These are phyloP conservation scores for Cinchona pubescens DNA, from an alignment of 257 asterid genomes.

Conservation along the genomic window DNA sequence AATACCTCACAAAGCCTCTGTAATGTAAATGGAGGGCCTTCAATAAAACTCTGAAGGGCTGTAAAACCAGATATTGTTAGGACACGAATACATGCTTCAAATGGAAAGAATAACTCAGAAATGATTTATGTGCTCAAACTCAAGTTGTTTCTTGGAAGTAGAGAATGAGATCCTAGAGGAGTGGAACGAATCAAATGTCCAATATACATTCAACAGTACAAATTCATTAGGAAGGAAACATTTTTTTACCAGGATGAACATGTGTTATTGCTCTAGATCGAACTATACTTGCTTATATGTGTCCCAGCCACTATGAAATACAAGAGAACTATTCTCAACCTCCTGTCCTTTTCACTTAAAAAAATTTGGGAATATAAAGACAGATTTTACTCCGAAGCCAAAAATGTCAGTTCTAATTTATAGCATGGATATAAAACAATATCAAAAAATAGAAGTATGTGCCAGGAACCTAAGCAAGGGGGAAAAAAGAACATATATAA, in stretches of 20 bases:
- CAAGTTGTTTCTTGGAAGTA: no score
- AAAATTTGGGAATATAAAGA: background rate
- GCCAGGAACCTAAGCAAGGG: background rate
- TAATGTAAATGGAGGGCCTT: slow-evolving; percentile 95
- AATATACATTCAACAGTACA: background rate
- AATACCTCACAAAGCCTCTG: slow-evolving; percentile 95
- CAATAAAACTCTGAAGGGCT: slow-evolving; percentile 79
- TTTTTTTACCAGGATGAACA: background rate
- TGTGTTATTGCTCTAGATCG: no score
- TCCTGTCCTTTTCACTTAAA: background rate
- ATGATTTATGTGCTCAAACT: background rate
- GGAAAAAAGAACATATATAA: slow-evolving; percentile 5
- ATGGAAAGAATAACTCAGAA: background rate
- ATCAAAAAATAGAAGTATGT: background rate
- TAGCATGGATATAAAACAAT: background rate
- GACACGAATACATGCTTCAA: background rate
- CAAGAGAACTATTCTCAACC: background rate
- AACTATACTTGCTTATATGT: background rate
- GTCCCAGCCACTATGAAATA: background rate
- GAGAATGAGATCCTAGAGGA: background rate
- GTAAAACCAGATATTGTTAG: slow-evolving; percentile 25
- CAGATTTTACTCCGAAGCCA: background rate
- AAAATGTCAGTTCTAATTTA: background rate
- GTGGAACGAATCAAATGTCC: slow-evolving; percentile 2
- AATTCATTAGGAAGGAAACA: background rate